Evolutionary conservation across 2,329 filamentous ascomycete genomes (phyloP).

Genomic region (Colletotrichum cordylinicola): DNA sequence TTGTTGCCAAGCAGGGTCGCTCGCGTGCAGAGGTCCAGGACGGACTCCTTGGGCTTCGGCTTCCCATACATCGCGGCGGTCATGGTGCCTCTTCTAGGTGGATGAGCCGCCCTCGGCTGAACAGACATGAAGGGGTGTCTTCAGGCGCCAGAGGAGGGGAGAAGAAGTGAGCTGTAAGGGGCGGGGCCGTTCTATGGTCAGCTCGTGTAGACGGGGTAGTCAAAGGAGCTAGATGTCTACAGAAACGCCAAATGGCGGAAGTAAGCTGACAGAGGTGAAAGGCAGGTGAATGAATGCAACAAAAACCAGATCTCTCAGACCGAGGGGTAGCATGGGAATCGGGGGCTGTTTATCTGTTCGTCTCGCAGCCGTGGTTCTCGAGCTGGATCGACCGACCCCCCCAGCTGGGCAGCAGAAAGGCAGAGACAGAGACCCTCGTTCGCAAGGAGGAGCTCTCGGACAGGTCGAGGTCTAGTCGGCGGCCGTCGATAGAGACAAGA

Average conservation of each 20-base stretch:
- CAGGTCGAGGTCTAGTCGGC: constrained; percentile 2
- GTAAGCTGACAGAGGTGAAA: neutral
- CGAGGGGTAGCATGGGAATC: neutral
- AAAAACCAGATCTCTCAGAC: neutral
- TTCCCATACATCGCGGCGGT: neutral
- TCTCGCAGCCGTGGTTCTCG: neutral
- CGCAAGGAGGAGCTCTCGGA: neutral
- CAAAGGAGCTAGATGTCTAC: neutral
- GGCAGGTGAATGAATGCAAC: neutral
- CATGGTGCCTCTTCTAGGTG: neutral
- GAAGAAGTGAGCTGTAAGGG: neutral
- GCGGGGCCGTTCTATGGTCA: neutral
- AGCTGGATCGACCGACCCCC: neutral
- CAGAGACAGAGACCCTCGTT: neutral
- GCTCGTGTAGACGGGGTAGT: neutral
- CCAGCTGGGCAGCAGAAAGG: neutral
- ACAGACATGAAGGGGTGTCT: neutral
- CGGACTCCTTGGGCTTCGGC: constrained; percentile 29
- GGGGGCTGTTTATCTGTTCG: constrained; percentile 2
- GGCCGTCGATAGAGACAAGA: constrained; percentile 1
- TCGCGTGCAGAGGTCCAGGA: constrained; percentile 59
- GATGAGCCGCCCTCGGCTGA: neutral
- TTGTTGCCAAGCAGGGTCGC: constrained; percentile 66
- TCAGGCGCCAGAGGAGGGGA: neutral
- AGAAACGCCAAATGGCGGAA: neutral